phyloP scores from a whole-genome alignment of 148 eudicot genomes.

The Suaeda aralocaspica region DNA sequence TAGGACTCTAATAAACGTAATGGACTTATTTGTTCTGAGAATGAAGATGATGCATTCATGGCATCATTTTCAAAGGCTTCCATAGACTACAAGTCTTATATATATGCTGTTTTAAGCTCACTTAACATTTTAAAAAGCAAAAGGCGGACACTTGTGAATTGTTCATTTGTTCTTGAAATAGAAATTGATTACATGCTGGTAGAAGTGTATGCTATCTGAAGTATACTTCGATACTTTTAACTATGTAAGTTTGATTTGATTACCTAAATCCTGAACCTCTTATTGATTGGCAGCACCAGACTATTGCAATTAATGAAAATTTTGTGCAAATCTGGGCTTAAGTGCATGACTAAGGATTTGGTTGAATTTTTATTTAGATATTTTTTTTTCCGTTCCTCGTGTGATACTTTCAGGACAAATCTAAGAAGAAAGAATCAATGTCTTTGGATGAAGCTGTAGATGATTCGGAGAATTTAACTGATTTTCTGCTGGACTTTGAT shows the following conservation, averaged over 20 bases:
- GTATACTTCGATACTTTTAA: background rate
- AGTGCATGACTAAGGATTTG: background rate
- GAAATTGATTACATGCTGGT: background rate
- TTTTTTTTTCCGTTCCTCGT: background rate
- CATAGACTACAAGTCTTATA: background rate
- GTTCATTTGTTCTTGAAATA: background rate
- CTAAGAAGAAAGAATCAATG: constrained; percentile 54
- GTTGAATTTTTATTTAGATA: background rate
- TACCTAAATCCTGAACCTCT: background rate
- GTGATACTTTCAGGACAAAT: constrained; percentile 52
- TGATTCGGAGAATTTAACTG: constrained; percentile 94
- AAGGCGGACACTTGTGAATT: background rate
- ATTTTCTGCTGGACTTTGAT: constrained; percentile 85
- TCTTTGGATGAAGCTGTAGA: constrained; percentile 87
- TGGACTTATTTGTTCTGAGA: no score
- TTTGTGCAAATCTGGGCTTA: background rate
- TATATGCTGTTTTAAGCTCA: constrained; percentile 1
- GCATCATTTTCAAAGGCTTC: no score
- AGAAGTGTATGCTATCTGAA: background rate
- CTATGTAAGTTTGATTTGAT: background rate
- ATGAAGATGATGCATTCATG: no score
- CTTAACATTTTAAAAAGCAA: background rate
- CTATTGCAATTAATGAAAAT: background rate
- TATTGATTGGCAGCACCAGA: background rate
- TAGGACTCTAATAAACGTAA: background rate